phyloP scores from a whole-genome alignment of 495 filamentous ascomycete species.

The Xylaria castorea region DNA sequence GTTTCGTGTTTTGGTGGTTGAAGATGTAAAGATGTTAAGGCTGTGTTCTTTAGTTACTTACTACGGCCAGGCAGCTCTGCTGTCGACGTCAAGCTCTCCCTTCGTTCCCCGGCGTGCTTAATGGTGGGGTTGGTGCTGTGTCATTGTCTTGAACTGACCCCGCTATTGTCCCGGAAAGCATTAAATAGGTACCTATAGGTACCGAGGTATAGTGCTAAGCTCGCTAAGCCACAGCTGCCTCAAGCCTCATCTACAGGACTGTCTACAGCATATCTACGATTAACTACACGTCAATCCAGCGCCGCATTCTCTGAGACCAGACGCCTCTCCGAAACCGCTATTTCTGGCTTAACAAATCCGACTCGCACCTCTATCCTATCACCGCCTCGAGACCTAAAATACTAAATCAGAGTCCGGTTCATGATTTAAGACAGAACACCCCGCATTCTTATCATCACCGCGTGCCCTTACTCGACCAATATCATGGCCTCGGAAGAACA shows the following conservation, averaged over 20 bases:
- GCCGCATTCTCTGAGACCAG: not conserved
- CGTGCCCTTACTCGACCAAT: not conserved
- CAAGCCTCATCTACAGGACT: not conserved
- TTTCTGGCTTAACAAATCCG: not conserved
- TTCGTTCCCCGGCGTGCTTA: constrained; percentile 18
- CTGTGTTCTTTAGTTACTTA: no score
- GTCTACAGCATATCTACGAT: not conserved
- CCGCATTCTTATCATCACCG: not conserved
- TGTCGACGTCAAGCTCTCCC: constrained; percentile 42
- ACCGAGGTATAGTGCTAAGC: not conserved
- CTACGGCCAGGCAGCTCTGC: constrained; percentile 6
- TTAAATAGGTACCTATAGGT: constrained; percentile 2
- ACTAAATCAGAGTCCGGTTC: not conserved
- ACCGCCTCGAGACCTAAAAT: not conserved
- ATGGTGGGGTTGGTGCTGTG: constrained; percentile 24
- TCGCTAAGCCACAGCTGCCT: constrained; percentile 7
- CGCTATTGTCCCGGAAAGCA: constrained; percentile 3
- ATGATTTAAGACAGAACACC: not conserved
- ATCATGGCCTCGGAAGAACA: constrained; percentile 55
- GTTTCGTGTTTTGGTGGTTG: not conserved
- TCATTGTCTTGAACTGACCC: not conserved
- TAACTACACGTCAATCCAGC: not conserved
- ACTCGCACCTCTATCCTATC: not conserved
- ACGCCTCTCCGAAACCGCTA: constrained; percentile 22
- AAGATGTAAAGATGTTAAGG: constrained; percentile 5